Base-by-base conservation (phyloP, 768 basidiomycete species). In the Naganishia randhawae region DNA sequence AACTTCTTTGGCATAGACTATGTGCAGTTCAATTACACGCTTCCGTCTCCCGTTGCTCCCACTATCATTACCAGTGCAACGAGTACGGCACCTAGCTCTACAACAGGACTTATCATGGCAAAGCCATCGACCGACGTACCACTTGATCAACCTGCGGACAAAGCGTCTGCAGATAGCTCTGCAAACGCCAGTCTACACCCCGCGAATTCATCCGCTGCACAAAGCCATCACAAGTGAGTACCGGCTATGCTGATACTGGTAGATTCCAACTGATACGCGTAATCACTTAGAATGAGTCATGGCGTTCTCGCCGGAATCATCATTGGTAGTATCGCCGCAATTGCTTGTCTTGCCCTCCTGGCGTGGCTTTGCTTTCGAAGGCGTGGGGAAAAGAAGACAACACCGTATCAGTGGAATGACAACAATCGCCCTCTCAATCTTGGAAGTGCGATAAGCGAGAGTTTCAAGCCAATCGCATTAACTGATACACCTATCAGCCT, bases 1-100 rank as follows among this genome's bases (percentile, higher is more conserved):
- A 50, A 50, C 27, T 22, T 39, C 3, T 63, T 62, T 22, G 67
- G 57, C n/a, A 3, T 68, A 1, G 67, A 68, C 33, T 68, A 57
- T 31, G 48, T 67, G 27, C 39, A 57, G 66, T 57, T 32, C 16
- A 67, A 67, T 39, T 67, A 29, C 22, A 57, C 66, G 8, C 9
- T 50, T 29, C 53, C 41, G 35, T 19, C 33, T 7, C 52, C 27
- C 17, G 8, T 22, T 6, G 19, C 51, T 6, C 13, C 27, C 27
- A 22, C n/a, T 39, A 37, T 33, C 14, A 37, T 17, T 16, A 7
- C 35, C 19, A 41, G 17, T 25, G n/a, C n/a, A 10, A 35, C 35
- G 57, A n/a, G 22, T 11, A 31, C 57, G 37, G 10, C 31, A 9
- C 10, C 29, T 1, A 42, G 29, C 51, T 52, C 51, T 3, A 48